Base-by-base conservation (phyloP, 2,329 filamentous ascomycete genomes). In the Ploettnerulaceae sp. region DNA sequence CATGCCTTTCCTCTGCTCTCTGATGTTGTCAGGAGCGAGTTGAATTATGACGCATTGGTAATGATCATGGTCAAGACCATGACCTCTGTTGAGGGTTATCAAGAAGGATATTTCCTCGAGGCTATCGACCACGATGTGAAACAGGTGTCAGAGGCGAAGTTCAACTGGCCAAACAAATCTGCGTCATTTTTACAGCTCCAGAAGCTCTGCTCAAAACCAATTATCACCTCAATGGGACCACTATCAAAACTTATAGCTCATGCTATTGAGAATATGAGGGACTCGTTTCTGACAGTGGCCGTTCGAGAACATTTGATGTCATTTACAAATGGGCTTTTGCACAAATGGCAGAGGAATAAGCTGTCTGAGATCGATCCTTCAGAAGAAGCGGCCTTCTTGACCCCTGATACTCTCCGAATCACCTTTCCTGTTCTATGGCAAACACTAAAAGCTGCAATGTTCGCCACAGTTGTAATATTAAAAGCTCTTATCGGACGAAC, bases 261-360 rank as follows among this genome's bases (percentile, higher is more conserved):
- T 65, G 67, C 77, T 0, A 66, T 82, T 8, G 80, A 84, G 55
- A 72, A 79, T 51, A 71, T 72, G 12, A 67, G 64, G 9, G 72
- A 79, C 53, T 59, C 67, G 18, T 53, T 60, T 20, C 56, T 69
- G 11, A 64, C 74, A 7, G 56, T 69, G 3, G 66, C 67, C 45
- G 57, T 67, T 4, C 63, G 73, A 14, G 77, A 80, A 52, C 74
- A 81, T 42, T 61, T 86, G 21, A 70, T 75, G 11, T 73, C 72
- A 41, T 64, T 64, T 47, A 56, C 61, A 5, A 48, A 41, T n/a
- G 49, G 47, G 24, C 62, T 86, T 14, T 71, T 75, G 34, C 71
- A 76, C 2, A 79, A 82, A 58, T 87, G 83, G 83, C 74, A 79
- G 18, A 78, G 81, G 56, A 84, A 77, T 61, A 83, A 83, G 57